phyloP scores from a whole-genome alignment of 306 rosid genomes.

The Astragalus membranaceus region DNA sequence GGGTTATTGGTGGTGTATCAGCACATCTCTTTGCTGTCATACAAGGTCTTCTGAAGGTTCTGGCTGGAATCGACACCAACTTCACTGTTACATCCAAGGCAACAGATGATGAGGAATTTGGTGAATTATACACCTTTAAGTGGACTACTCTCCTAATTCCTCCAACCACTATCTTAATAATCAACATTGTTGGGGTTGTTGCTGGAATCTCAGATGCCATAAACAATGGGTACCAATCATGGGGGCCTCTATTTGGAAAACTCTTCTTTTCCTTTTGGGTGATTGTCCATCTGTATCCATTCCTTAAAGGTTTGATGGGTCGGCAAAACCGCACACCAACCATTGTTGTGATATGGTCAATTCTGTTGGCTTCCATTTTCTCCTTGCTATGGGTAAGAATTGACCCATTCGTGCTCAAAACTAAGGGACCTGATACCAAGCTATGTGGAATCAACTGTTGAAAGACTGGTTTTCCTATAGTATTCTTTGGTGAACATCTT shows the following conservation, averaged over 20 bases:
- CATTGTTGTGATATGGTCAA: conserved; percentile 91
- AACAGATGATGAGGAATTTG: conserved; percentile 84
- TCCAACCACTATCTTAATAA: conserved; percentile 83
- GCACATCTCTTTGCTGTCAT: conserved; percentile 86
- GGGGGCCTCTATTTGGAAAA: conserved; percentile 98
- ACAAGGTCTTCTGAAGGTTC: conserved; percentile 86
- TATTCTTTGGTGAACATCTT: conserved; percentile 35
- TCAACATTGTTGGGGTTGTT: conserved; percentile 89
- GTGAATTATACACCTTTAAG: conserved; percentile 67
- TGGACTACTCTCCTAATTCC: conserved; percentile 97
- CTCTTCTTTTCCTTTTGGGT: conserved; percentile 98
- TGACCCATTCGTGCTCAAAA: conserved; percentile 77
- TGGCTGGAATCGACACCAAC: conserved; percentile 88
- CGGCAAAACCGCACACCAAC: conserved; percentile 95
- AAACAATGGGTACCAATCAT: conserved; percentile 85
- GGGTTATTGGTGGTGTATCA: conserved; percentile 98
- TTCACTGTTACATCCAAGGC: conserved; percentile 91
- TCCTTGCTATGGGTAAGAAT: conserved; percentile 96
- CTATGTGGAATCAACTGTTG: conserved; percentile 87
- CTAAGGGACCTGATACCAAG: conserved; percentile 86
- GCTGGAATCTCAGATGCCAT: conserved; percentile 97
- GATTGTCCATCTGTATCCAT: conserved; percentile 88
- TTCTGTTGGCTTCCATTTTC: conserved; percentile 90
- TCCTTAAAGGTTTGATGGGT: conserved; percentile 98
- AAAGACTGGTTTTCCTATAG: conserved; percentile 27